Percentiles rank a stretch among this genome's conserved stretches.
Conservation (phyloP, 106 monocot genomes). For the Vanilla planifolia region DNA sequence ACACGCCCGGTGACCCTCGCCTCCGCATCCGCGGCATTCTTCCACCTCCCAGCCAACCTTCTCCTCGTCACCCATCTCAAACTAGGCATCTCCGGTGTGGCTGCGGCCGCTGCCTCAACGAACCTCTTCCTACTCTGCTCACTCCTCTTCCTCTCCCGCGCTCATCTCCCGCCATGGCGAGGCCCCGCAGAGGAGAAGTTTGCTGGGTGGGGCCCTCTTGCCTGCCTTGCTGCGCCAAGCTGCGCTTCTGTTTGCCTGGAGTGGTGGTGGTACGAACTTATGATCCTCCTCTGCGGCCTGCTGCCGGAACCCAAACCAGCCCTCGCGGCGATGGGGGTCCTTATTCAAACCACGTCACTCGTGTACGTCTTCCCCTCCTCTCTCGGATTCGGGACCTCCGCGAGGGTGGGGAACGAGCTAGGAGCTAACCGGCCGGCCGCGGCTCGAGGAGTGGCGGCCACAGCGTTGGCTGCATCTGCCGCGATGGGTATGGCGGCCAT, state of each 20-base stretch:
- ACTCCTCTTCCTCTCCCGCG: background rate
- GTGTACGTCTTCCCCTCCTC: background rate
- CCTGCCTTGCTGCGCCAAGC: background rate
- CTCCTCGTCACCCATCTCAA: conserved; percentile 6
- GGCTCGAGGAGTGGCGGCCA: background rate
- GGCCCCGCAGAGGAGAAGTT: background rate
- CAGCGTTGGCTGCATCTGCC: background rate
- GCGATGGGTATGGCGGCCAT: background rate
- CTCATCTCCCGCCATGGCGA: background rate
- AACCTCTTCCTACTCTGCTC: background rate
- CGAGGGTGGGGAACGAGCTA: background rate
- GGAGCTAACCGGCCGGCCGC: background rate
- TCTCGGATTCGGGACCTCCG: background rate
- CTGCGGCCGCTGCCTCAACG: background rate
- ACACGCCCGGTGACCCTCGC: background rate
- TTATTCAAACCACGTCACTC: no score
- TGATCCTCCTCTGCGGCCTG: background rate
- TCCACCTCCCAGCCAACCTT: conserved; percentile 13
- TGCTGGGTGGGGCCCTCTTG: background rate
- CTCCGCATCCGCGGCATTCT: background rate
- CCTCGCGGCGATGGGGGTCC: background rate
- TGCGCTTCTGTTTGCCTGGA: background rate
- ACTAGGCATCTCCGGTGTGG: conserved; percentile 17
- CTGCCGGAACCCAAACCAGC: background rate
- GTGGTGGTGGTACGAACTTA: no score